Conservation (phyloP, 345 rosid genomes). For the Sapria himalayana region DNA sequence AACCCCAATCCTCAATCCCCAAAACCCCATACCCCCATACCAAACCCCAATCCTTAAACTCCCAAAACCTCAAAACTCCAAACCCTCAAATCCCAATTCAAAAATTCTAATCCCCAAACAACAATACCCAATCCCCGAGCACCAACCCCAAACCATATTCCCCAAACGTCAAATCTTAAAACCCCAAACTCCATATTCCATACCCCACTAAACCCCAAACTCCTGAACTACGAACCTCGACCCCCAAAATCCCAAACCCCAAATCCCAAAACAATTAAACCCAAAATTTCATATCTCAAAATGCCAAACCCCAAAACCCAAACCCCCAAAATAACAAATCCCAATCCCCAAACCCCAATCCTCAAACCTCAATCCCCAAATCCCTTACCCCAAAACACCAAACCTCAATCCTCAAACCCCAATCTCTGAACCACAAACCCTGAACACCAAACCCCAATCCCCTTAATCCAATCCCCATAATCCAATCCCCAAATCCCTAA, state of each 20-base stretch:
- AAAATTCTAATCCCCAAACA: conserved; percentile 3
- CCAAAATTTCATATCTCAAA: no score
- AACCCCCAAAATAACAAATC: conserved; percentile 7
- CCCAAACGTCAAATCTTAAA: conserved; percentile 7
- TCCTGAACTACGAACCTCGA: neutral
- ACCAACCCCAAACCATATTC: conserved; percentile 7
- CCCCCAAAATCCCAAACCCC: neutral
- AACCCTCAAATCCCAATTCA: conserved; percentile 2
- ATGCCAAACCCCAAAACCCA: conserved; percentile 6
- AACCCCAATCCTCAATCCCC: conserved; percentile 4
- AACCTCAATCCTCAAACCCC: conserved; percentile 5
- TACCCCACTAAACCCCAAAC: neutral
- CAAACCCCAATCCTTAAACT: conserved; percentile 6
- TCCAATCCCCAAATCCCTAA: conserved; percentile 6
- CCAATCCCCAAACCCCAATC: no score
- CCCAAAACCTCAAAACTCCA: conserved; percentile 7
- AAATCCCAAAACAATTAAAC: neutral
- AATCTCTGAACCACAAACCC: conserved; percentile 6
- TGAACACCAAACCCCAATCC: conserved; percentile 5
- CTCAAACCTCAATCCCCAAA: neutral
- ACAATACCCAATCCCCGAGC: conserved; percentile 1
- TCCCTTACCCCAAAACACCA: conserved; percentile 3
- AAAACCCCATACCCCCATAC: neutral
- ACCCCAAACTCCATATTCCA: conserved; percentile 6
- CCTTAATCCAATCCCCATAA: conserved; percentile 6